A percentile compares a stretch with the other conserved stretches of the same genome.
phyloP scores from a whole-genome alignment of 257 asterid species.

The Plantago major region DNA sequence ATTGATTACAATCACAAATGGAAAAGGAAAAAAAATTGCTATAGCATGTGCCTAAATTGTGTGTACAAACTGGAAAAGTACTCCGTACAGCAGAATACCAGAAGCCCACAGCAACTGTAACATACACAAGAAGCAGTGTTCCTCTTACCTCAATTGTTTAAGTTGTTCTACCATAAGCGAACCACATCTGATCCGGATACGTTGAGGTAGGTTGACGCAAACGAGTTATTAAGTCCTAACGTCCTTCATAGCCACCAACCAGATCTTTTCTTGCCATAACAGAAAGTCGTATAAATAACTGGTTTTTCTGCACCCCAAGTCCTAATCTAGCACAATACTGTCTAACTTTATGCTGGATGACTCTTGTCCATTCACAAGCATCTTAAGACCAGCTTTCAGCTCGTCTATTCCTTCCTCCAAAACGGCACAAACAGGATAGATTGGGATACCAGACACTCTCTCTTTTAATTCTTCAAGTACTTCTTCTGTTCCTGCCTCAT shows the following conservation, averaged over 20 bases:
- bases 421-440: conserved; percentile 89
- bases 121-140: too few species aligned
- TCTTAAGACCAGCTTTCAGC: conserved; percentile 64
- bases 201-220: too few species aligned
- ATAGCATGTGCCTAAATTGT: too few species aligned
- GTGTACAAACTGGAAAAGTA: not conserved
- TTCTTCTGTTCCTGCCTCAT: conserved; percentile 71
- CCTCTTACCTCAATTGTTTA: too few species aligned
- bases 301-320: not conserved
- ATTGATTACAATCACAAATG: too few species aligned
- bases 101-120: not conserved
- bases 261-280: not conserved
- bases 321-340: conserved; percentile 36
- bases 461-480: conserved; percentile 57
- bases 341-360: conserved; percentile 35
- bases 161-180: not conserved
- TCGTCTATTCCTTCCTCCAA: conserved; percentile 74
- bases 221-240: too few species aligned
- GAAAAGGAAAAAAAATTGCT: too few species aligned
- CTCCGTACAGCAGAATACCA: not conserved
- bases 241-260: not conserved
- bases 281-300: conserved; percentile 3
- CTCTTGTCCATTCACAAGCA: conserved; percentile 60
- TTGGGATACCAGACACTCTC: conserved; percentile 54
- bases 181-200: too few species aligned